Evolutionary conservation across 208 protist species (phyloP).

Genomic region (Trypanosoma grayi): DNA sequence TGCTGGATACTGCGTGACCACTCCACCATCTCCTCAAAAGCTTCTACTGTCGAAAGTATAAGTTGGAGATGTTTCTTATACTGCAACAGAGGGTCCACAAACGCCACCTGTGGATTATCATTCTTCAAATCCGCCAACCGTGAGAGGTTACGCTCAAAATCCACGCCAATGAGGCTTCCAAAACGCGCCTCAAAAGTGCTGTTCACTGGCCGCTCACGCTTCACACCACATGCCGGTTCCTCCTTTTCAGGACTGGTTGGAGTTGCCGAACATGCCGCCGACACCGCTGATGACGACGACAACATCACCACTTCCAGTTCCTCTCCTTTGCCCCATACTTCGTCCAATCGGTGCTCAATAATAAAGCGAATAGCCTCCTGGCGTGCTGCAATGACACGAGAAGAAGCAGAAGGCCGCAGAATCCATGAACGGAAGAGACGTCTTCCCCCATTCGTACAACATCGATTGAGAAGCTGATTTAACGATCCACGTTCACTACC

Average conservation of each 20-base stretch:
- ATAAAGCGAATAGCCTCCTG: slow-evolving; percentile 70
- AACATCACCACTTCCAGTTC: neutral
- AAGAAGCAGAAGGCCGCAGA: slow-evolving; percentile 63
- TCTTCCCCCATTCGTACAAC: slow-evolving; percentile 73
- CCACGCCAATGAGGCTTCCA: slow-evolving; percentile 32
- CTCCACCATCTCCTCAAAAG: slow-evolving; percentile 55
- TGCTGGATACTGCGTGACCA: slow-evolving; percentile 50
- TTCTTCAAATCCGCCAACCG: slow-evolving; percentile 71
- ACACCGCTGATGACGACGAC: neutral
- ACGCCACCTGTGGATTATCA: slow-evolving; percentile 54
- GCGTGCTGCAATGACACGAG: slow-evolving; percentile 52
- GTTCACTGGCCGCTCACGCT: slow-evolving; percentile 5
- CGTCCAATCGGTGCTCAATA: slow-evolving; percentile 23
- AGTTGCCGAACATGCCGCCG: neutral
- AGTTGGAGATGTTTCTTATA: slow-evolving; percentile 80
- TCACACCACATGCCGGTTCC: slow-evolving; percentile 3
- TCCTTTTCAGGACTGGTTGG: neutral
- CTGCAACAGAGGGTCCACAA: slow-evolving; percentile 80
- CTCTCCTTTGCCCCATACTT: slow-evolving; percentile 17
- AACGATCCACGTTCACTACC: slow-evolving; percentile 65
- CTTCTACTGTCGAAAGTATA: slow-evolving; percentile 65
- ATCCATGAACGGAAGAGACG: slow-evolving; percentile 83
- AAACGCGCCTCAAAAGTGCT: slow-evolving; percentile 26
- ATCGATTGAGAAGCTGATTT: slow-evolving; percentile 62
- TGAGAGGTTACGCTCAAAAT: slow-evolving; percentile 84